Evolutionary conservation across 140 eudicot species (phyloP), one percentile per base, ranked within the genome.

Genomic region (Cichorium intybus): DNA sequence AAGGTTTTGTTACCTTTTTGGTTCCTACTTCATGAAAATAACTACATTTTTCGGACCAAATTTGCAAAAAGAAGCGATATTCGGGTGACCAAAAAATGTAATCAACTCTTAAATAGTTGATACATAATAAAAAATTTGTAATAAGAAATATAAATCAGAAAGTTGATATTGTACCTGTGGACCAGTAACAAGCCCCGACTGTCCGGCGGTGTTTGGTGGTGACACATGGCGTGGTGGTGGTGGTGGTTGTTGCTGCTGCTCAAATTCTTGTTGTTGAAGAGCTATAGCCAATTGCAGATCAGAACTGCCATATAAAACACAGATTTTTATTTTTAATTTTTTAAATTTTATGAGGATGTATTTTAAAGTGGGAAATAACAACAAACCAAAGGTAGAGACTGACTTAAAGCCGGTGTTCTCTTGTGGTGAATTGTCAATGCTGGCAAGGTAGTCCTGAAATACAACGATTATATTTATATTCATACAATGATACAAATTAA

Each of bases 231-330:
- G 80, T 54, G 61, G 82, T 50, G 68, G 77, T 48, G 71, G 79
- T 20, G 48, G 83, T 20, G 66, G 74, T 15, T 46, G 79, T 22
- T 56, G 66, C 28, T 74, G 86, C 23, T 86, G 80, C 58, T 88
- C 96, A 82, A 82, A 87, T 79, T 92, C 96, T 77, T 87, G 96
- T 55, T 85, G 95, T 70, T 92, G 93, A 60, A 92, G 91, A 70
- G 92, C 92, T 47, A 85, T 77, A 18, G 96, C 96, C 81, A 92
- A 68, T 64, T 85, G 92, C 75, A 79, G 48, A 85, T 92, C 98
- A 63, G 95, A 88, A 68, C 96, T 90, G 95, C 71, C 66, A 74
- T 37, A 56, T 23, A 77, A 18, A 24, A 10, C 11, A 53, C 24
- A 35, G 14, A 51, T 31, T 6, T n/a, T 8, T 29, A 18, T 41